A percentile compares a stretch with the other conserved stretches of the same genome.
Conservation (phyloP, 2,329 filamentous ascomycete genomes). For the Didymella pomorum region DNA sequence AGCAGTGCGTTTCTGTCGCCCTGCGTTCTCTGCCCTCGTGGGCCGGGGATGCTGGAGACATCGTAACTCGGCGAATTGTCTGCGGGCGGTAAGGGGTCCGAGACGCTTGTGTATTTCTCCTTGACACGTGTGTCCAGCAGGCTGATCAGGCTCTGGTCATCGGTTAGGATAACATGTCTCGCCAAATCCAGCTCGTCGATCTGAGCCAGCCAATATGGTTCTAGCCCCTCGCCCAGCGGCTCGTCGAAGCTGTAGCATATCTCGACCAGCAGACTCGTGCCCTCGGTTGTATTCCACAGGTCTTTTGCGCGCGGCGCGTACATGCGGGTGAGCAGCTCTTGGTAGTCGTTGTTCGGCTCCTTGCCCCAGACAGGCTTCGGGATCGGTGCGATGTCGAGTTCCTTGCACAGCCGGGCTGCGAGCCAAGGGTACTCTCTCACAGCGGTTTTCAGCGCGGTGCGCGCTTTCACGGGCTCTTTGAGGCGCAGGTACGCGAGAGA, state of each 20-base stretch:
- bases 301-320: conserved; percentile 81
- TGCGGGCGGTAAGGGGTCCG: conserved; percentile 81
- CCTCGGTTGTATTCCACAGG: conserved; percentile 83
- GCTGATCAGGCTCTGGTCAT: conserved; percentile 74
- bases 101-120: conserved; percentile 65
- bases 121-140: conserved; percentile 73
- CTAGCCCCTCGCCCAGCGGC: conserved; percentile 32
- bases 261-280: conserved; percentile 72
- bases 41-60: neutral
- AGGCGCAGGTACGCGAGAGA: conserved; percentile 78
- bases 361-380: conserved; percentile 86
- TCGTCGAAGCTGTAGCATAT: conserved; percentile 64
- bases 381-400: conserved; percentile 76
- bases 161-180: conserved; percentile 80
- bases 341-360: conserved; percentile 68
- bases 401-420: conserved; percentile 79
- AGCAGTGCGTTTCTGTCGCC: conserved; percentile 31
- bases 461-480: conserved; percentile 70
- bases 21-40: conserved; percentile 4
- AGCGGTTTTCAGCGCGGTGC: conserved; percentile 69
- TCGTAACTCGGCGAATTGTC: conserved; percentile 49
- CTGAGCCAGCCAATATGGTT: conserved; percentile 43
- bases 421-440: conserved; percentile 85
- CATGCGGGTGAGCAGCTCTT: conserved; percentile 75
- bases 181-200: conserved; percentile 62